Conservation (phyloP, 2,329 filamentous ascomycete species). For the Trichoderma lentiforme region DNA sequence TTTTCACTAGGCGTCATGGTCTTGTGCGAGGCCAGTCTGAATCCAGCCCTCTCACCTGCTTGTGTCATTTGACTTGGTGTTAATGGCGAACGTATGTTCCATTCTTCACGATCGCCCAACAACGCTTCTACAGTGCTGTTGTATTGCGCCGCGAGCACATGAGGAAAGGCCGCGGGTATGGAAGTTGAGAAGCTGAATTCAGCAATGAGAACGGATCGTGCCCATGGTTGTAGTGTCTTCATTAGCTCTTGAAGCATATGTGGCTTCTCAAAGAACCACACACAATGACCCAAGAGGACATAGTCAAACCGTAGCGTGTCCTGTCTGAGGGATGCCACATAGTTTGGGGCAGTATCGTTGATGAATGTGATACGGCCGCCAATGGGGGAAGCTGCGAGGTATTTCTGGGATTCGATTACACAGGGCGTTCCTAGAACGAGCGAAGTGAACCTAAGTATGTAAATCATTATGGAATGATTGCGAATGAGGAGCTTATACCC, state of each 20-base stretch:
- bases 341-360: not conserved
- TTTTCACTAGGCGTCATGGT: not conserved
- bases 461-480: no score
- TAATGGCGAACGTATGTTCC: not conserved
- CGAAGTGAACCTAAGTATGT: no score
- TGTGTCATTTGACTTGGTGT: not conserved
- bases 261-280: not conserved
- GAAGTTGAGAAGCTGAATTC: not conserved
- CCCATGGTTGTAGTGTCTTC: not conserved
- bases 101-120: not conserved
- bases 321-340: not conserved
- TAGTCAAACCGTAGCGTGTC: not conserved
- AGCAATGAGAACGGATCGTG: not conserved
- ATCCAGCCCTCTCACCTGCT: not conserved
- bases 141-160: not conserved
- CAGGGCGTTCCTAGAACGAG: no score
- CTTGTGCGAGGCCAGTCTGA: not conserved
- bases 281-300: not conserved
- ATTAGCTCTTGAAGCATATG: not conserved
- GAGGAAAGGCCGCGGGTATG: not conserved
- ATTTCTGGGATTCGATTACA: not conserved
- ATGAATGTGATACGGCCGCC: not conserved
- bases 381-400: not conserved
- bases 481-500: no score
- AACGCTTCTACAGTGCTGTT: not conserved